Evolutionary conservation across 441 rosid species (phyloP), one percentile per base, ranked within the genome.

Genomic region (Erodium texanum): DNA sequence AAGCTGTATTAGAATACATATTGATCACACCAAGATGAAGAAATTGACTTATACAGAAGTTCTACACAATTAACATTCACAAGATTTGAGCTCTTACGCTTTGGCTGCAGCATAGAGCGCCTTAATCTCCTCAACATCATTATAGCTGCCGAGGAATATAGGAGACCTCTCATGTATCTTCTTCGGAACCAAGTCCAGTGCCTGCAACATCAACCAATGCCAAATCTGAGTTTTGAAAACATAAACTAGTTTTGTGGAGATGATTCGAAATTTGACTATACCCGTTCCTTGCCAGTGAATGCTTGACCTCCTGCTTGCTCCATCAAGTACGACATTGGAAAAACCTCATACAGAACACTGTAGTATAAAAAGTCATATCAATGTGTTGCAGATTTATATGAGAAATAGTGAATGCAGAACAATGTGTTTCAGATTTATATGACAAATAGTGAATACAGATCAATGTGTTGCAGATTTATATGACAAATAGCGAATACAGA

Each of bases 281-380:
- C 99, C 96, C 90, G 82, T 76, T 83, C 76, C 88, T 83, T 82
- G 74, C 97, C 99, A 0, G 91, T 91, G 71, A 91, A 89, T 59
- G 97, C 86, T 76, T 91, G 97, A 66, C 99, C 99, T 67, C 97
- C 97, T 0, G 99, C 99, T 87, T 89, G 87, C 81, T 94, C 99
- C 97, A 92, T 82, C 83, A 91, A 77, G 79, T 89, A 94, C 2
- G 99, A 84, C 99, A 91, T 91, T 2, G 97, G 97, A 73, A 94
- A 94, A 69, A 94, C 97, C 86, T 91, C 97, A 71, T 94, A 94
- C 67, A 94, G 82, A 71, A 91, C 97, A 76, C 97, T 94, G 62
- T 24, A 36, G 16, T 65, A 10, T 12, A n/a, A n/a, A n/a, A n/a
- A n/a, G n/a, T n/a, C n/a, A n/a, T 2, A 43, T 43, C 50, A 1